Evolutionary conservation across 495 filamentous ascomycete genomes (phyloP), one percentile per base, ranked within the genome.

Genomic region (Corynascus novoguineensis): DNA sequence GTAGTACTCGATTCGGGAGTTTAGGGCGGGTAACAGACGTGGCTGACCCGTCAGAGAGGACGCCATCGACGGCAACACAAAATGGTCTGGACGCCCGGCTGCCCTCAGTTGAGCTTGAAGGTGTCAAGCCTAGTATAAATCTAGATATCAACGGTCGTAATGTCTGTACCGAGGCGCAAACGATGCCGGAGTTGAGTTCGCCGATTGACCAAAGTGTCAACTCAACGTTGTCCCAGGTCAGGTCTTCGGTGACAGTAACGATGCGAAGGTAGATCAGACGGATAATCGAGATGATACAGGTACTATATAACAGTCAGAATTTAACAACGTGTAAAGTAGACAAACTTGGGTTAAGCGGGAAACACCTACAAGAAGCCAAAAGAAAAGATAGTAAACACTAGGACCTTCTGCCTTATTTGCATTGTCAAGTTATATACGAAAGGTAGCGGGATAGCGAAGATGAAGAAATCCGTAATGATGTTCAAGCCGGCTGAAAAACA

Each of bases 401-500:
- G 48, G n/a, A 71, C 19, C 53, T 71, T 73, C 50, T 66, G 65
- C 41, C 50, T 64, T 10, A 32, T 52, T 12, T 58, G 67, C 31
- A 74, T 38, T 24, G 68, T 60, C 24, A 75, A 60, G 9, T 57
- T 58, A 42, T 62, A 60, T 25, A 75, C 62, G n/a, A 63, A 61
- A 8, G 64, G 67, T 50, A 74, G 61, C 32, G 73, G 73, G 31
- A 73, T 53, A 17, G 63, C 51, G 37, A 75, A 67, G 35, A 74
- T 63, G 42, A 68, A 41, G 19, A 74, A 56, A 42, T 75, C 72
- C n/a, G 73, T 74, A 31, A 70, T 57, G 21, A 75, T 63, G 56
- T 73, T 71, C 50, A 74, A 60, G 37, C 60, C 58, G 19, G 67
- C 65, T 1, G 68, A 69, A 15, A 67, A 62, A 60, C 81, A 78